Percentiles rank a stretch among this genome's conserved stretches.
phyloP scores from a whole-genome alignment of 495 filamentous ascomycete genomes.

The Rhypophila decipiens region DNA sequence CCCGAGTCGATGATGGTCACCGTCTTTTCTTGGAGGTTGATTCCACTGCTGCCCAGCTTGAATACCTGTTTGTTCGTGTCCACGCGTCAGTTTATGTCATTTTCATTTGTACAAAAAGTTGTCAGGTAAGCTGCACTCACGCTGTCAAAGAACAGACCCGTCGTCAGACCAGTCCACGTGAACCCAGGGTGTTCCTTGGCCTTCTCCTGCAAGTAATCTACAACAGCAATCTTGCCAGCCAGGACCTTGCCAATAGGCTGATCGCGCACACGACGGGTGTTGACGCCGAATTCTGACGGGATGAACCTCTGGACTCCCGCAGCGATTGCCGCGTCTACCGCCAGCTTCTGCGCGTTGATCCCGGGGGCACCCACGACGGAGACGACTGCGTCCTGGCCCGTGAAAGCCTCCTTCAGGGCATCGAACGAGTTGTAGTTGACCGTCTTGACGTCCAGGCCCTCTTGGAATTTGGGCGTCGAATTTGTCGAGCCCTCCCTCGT shows the following conservation, averaged over 20 bases:
- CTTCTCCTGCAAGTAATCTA: conserved; percentile 44
- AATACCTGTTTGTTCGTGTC: conserved; percentile 39
- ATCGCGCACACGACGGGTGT: conserved; percentile 30
- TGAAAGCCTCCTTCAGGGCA: conserved; percentile 42
- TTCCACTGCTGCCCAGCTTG: conserved; percentile 22
- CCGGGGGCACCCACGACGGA: conserved; percentile 37
- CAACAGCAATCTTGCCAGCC: conserved; percentile 39
- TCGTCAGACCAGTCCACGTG: conserved; percentile 46
- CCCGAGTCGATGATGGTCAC: conserved; percentile 49
- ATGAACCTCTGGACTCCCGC: conserved; percentile 58
- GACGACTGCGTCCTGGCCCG: conserved; percentile 53
- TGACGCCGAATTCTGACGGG: conserved; percentile 57
- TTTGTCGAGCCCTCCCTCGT: conserved; percentile 40
- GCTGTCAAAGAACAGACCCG: conserved; percentile 47
- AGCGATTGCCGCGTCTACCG: conserved; percentile 55
- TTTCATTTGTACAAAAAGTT: too few relatives aligned
- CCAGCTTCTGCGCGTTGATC: conserved; percentile 33
- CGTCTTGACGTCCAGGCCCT: conserved; percentile 30
- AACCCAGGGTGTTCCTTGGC: conserved; percentile 31
- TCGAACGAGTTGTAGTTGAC: conserved; percentile 53
- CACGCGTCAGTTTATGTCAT: too few relatives aligned
- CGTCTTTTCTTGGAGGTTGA: conserved; percentile 39
- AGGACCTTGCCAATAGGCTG: conserved; percentile 37
- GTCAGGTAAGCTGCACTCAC: conserved; percentile 28
- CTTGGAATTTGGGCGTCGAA: conserved; percentile 22